Conservation (phyloP, 371 early-diverging fungal species). For the Phascolomyces articulosus region DNA sequence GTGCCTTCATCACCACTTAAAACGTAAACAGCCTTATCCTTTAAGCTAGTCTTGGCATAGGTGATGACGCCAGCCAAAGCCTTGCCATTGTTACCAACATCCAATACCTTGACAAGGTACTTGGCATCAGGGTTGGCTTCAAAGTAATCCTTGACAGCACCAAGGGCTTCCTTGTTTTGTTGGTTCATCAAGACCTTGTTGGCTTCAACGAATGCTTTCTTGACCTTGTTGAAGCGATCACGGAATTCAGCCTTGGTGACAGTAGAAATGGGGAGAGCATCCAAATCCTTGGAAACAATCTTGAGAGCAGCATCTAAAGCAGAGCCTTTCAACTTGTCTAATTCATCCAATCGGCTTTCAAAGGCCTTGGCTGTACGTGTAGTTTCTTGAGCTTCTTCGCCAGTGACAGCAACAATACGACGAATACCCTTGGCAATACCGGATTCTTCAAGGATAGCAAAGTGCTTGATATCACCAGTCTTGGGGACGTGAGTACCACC, state of each 20-base stretch:
- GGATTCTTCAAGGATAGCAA: conserved; percentile 92
- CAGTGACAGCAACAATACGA: conserved; percentile 97
- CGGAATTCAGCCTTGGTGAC: conserved; percentile 80
- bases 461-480: conserved; percentile 90
- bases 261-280: conserved; percentile 80
- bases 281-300: conserved; percentile 79
- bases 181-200: conserved; percentile 90
- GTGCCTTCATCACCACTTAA: conserved; percentile 74
- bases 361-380: conserved; percentile 70
- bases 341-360: conserved; percentile 57
- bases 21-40: conserved; percentile 84
- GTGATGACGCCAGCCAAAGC: conserved; percentile 81
- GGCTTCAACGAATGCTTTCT: conserved; percentile 84
- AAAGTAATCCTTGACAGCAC: conserved; percentile 79
- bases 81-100: conserved; percentile 72
- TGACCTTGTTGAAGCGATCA: conserved; percentile 67
- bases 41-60: conserved; percentile 73
- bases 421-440: conserved; percentile 97
- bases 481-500: conserved; percentile 99
- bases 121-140: conserved; percentile 68
- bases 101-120: conserved; percentile 63
- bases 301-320: conserved; percentile 84
- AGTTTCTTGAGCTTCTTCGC: conserved; percentile 85
- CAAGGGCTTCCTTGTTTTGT: conserved; percentile 80
- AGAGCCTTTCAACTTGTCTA: conserved; percentile 60